Base-by-base conservation (phyloP, 768 basidiomycete genomes). In the Lactarius psammicola region DNA sequence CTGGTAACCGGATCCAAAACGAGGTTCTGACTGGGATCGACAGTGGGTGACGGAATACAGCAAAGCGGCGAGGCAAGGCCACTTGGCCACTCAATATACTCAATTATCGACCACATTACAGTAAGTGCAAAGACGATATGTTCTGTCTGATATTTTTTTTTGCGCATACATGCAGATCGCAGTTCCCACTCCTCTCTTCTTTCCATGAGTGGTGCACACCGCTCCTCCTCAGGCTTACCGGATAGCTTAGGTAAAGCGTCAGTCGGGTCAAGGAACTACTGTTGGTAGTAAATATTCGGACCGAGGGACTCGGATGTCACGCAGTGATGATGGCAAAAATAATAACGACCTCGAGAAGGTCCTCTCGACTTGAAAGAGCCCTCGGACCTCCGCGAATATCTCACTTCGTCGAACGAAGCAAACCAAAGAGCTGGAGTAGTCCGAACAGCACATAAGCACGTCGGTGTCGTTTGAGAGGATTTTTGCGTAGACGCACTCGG, bases 391-490 rank as follows among this genome's bases (percentile, higher is more conserved):
- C 82, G 82, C 6, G 87, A 89, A 66, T 91, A 89, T 69, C 80
- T 92, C 53, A 77, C 84, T 2, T 84, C 85, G 3, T 87, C 86
- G 13, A 90, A 89, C 71, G 87, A 89, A 68, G 85, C 85, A 2
- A 81, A 84, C 62, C 83, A 89, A 62, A 72, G 75, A 13, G 87
- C 87, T 1, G 90, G 89, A 18, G 86, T 90, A 55, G n/a, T n/a
- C n/a, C n/a, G n/a, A 84, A 83, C n/a, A n/a, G n/a, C n/a, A 84
- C 83, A 63, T 70, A 90, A 92, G 80, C 86, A 89, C 66, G 89
- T 92, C 20, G 89, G 88, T 31, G 85, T 92, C 23, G 84, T 84
- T 34, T 92, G 90, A 89, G 82, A 89, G 56, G 80, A 87, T 68
- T 76, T 92, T 0, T 78, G 85, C 64, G 90, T 91, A 20, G 78